These are phyloP conservation scores for Pseudogymnoascus sp. DNA, from an alignment of 2,329 filamentous ascomycete species.

Conservation along the genomic window DNA sequence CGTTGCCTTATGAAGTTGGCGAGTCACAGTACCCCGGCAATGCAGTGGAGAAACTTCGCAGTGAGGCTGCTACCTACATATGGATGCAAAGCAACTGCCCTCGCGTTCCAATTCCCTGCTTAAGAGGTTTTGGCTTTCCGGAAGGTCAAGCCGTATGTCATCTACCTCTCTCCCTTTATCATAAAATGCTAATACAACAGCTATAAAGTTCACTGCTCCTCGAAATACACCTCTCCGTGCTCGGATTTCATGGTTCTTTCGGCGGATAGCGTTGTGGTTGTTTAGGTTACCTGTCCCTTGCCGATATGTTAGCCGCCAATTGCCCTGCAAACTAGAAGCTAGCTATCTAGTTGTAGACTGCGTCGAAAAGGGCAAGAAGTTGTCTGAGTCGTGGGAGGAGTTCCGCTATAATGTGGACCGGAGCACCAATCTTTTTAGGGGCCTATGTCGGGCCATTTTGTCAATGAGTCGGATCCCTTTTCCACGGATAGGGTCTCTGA, in stretches of 20 bases:
- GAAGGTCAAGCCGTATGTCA: conserved; percentile 20
- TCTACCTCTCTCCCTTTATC: no score
- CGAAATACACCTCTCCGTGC: conserved; percentile 19
- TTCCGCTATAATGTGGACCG: no score
- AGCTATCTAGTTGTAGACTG: no score
- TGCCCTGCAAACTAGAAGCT: background rate
- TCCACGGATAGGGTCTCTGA: no score
- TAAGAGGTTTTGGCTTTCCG: conserved; percentile 30
- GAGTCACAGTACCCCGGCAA: conserved; percentile 32
- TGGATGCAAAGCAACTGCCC: conserved; percentile 33
- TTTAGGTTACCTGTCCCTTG: conserved; percentile 16
- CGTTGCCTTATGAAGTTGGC: conserved; percentile 32
- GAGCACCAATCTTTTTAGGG: no score
- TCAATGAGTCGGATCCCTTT: no score
- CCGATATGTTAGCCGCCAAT: conserved; percentile 20
- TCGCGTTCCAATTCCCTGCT: conserved; percentile 29
- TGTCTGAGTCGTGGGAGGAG: no score
- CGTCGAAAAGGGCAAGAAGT: no score
- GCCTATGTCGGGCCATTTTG: no score
- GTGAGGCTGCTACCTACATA: conserved; percentile 33
- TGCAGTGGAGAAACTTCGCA: conserved; percentile 36
- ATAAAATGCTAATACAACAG: no score
- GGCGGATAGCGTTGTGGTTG: no score
- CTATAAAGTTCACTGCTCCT: no score
- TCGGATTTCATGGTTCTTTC: conserved; percentile 18